These are phyloP conservation scores for Tricholomella constricta DNA, from an alignment of 768 basidiomycete species.

Conservation along the genomic window DNA sequence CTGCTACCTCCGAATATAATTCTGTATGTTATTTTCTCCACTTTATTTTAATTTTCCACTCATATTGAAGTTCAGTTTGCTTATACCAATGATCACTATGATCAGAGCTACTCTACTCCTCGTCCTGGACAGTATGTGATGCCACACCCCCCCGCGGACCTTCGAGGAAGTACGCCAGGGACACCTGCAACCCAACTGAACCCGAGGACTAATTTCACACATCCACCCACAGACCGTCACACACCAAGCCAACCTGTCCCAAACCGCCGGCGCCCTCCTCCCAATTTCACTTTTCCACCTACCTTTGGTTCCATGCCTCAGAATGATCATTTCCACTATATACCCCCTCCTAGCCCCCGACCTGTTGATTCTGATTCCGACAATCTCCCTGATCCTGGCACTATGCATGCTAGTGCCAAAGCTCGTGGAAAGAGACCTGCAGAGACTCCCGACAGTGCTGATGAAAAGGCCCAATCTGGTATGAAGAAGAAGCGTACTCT, in stretches of 20 bases:
- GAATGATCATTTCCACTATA: background rate
- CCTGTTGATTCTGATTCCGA: background rate
- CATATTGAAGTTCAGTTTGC: too few species aligned
- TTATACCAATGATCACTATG: background rate
- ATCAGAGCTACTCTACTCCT: background rate
- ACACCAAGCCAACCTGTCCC: background rate
- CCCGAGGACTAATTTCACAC: background rate
- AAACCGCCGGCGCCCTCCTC: background rate
- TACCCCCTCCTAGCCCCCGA: background rate
- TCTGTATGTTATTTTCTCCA: background rate
- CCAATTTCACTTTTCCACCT: background rate
- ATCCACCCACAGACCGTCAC: background rate
- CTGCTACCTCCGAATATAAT: background rate
- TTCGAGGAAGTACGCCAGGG: background rate
- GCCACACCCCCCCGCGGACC: background rate
- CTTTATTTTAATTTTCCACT: background rate
- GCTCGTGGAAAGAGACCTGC: background rate
- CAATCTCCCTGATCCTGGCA: background rate
- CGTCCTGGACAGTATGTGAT: background rate
- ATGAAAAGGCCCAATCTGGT: background rate
- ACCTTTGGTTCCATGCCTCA: background rate
- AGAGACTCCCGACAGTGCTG: background rate
- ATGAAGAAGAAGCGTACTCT: background rate
- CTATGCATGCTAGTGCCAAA: background rate
- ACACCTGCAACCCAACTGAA: background rate